A percentile compares a stretch with the other conserved stretches of the same genome.
Evolutionary conservation across 768 basidiomycete genomes (phyloP).

Genomic region (Cytidiella melzeri): DNA sequence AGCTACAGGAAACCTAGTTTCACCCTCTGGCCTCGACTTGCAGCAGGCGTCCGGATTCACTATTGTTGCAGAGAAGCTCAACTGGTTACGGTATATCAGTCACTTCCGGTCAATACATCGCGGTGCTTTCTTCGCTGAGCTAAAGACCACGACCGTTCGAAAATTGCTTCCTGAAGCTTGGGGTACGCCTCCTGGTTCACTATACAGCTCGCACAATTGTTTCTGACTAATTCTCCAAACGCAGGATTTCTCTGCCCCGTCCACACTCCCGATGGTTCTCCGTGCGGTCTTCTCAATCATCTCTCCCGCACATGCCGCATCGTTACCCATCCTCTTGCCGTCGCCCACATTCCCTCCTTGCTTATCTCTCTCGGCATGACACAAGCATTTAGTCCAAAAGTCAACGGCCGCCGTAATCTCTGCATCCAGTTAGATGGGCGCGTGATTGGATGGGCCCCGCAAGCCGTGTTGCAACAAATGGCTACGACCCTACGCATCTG

Average conservation of each 20-base stretch:
- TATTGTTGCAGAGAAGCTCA: constrained; percentile 97
- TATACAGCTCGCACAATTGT: neutral
- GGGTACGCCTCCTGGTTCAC: constrained; percentile 66
- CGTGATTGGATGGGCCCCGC: constrained; percentile 89
- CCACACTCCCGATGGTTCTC: constrained; percentile 96
- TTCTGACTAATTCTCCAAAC: constrained; percentile 1
- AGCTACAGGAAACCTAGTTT: constrained; percentile 93
- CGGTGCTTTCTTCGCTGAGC: constrained; percentile 97
- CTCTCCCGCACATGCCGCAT: constrained; percentile 91
- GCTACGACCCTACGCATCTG: constrained; percentile 84
- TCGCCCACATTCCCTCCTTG: constrained; percentile 74
- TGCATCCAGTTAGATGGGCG: constrained; percentile 94
- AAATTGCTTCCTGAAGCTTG: constrained; percentile 96
- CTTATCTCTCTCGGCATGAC: constrained; percentile 93
- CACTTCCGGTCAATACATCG: constrained; percentile 99
- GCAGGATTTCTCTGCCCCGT: constrained; percentile 96
- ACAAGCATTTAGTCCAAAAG: constrained; percentile 69
- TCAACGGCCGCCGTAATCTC: constrained; percentile 78
- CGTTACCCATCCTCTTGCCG: constrained; percentile 67
- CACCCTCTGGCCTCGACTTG: constrained; percentile 91
- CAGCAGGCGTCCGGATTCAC: constrained; percentile 99
- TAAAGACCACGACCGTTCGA: constrained; percentile 96
- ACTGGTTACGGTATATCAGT: constrained; percentile 97
- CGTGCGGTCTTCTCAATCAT: constrained; percentile 97
- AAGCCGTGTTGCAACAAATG: constrained; percentile 65